Evolutionary conservation across 805 yeast genomes (phyloP).

Genomic region (Metschnikowia lachancei): DNA sequence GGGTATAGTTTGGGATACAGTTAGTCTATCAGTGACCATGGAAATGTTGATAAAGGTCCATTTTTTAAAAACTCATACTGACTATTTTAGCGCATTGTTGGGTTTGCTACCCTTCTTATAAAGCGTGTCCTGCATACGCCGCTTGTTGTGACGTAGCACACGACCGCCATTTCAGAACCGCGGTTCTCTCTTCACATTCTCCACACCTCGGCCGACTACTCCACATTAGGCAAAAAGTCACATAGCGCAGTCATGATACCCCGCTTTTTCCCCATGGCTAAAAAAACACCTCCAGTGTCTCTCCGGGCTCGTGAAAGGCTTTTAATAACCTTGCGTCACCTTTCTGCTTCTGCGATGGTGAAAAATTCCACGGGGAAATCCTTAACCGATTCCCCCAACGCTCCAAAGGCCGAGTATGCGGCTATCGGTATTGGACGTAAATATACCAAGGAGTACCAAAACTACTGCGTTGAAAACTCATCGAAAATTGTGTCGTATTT

Average conservation of each 20-base stretch:
- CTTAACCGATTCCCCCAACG: slow-evolving; percentile 6
- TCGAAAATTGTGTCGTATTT: slow-evolving; percentile 56
- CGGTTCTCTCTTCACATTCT: background rate
- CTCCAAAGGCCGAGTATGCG: slow-evolving; percentile 7
- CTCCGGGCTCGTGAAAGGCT: slow-evolving; percentile 13
- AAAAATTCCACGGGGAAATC: background rate
- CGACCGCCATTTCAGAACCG: background rate
- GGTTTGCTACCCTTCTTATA: too few relatives aligned
- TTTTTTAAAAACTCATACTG: too few relatives aligned
- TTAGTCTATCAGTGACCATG: too few relatives aligned
- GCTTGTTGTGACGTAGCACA: background rate
- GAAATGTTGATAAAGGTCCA: too few relatives aligned
- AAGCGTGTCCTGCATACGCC: background rate
- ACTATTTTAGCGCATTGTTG: too few relatives aligned
- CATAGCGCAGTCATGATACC: slow-evolving; percentile 4
- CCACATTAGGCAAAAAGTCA: background rate
- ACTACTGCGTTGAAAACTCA: slow-evolving; percentile 39
- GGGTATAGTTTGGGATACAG: too few relatives aligned
- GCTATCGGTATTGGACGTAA: slow-evolving; percentile 29
- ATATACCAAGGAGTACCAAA: slow-evolving; percentile 37
- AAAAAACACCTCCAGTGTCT: background rate
- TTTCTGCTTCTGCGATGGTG: slow-evolving; percentile 2
- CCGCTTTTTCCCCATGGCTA: slow-evolving; percentile 1
- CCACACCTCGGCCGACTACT: slow-evolving; percentile 5
- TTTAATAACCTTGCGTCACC: slow-evolving; percentile 13